Evolutionary conservation across 805 yeast species (phyloP).

Genomic region (Wickerhamiella occidentalis): DNA sequence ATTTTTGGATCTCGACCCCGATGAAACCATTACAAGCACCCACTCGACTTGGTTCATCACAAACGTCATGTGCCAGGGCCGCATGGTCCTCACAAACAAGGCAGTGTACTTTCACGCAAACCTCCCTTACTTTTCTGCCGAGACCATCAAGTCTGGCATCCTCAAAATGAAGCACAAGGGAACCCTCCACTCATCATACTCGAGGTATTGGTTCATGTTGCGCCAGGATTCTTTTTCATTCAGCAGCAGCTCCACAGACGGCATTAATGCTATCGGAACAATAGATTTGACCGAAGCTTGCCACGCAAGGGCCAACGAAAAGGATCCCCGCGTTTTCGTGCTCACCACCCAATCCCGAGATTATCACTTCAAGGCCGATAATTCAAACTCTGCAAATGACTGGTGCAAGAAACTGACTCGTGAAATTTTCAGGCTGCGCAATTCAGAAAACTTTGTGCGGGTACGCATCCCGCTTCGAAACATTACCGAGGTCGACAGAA

Average conservation of each 20-base stretch:
- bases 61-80: slow-evolving; percentile 80
- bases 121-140: slow-evolving; percentile 45
- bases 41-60: slow-evolving; percentile 69
- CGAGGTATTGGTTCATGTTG: slow-evolving; percentile 71
- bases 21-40: slow-evolving; percentile 24
- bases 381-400: slow-evolving; percentile 54
- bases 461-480: slow-evolving; percentile 65
- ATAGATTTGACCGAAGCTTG: slow-evolving; percentile 58
- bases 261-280: slow-evolving; percentile 71
- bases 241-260: slow-evolving; percentile 58
- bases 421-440: slow-evolving; percentile 61
- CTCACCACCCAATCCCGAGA: slow-evolving; percentile 46
- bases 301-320: slow-evolving; percentile 30
- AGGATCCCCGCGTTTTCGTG: slow-evolving; percentile 39
- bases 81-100: slow-evolving; percentile 54
- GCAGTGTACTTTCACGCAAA: slow-evolving; percentile 66
- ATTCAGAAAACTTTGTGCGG: slow-evolving; percentile 58
- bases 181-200: slow-evolving; percentile 29
- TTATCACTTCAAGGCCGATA: slow-evolving; percentile 62
- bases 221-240: slow-evolving; percentile 56
- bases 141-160: slow-evolving; percentile 39
- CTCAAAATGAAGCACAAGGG: slow-evolving; percentile 32
- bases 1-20: slow-evolving; percentile 16
- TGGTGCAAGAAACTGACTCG: slow-evolving; percentile 72
- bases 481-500: slow-evolving; percentile 30